A percentile compares a stretch with the other conserved stretches of the same genome.
Conservation (phyloP, 1,139 yeast genomes). For the Entelexis paramagnoliae region DNA sequence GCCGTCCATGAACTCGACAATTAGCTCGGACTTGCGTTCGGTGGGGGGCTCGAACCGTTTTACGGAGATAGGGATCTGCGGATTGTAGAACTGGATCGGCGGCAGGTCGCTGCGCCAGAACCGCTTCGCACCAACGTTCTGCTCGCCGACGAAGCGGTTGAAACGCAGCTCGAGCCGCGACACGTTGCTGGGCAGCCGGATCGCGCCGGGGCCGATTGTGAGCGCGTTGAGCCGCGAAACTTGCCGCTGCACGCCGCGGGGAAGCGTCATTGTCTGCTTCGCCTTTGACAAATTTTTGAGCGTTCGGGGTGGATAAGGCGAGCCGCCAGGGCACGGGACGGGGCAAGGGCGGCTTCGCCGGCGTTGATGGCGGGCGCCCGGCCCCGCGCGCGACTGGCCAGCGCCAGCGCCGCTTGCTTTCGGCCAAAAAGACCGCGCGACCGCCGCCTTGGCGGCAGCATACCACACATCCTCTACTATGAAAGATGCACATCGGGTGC, state of each 20-base stretch:
- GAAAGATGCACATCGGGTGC: too few species aligned
- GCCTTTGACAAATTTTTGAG: slow-evolving; percentile 6
- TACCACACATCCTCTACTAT: too few species aligned
- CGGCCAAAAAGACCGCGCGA: too few species aligned
- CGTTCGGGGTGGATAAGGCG: not conserved
- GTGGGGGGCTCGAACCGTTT: slow-evolving; percentile 22
- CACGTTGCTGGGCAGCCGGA: slow-evolving; percentile 34
- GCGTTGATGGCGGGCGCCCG: not conserved
- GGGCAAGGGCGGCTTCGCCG: not conserved
- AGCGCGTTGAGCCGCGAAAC: slow-evolving; percentile 36
- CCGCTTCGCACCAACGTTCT: slow-evolving; percentile 33
- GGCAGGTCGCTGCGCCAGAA: slow-evolving; percentile 72
- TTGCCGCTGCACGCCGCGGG: slow-evolving; percentile 36
- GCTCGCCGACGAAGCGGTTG: slow-evolving; percentile 38
- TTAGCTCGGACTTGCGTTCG: slow-evolving; percentile 20
- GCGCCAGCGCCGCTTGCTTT: too few species aligned
- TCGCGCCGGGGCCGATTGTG: slow-evolving; percentile 41
- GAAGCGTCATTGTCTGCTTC: slow-evolving; percentile 24
- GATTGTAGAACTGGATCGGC: slow-evolving; percentile 73
- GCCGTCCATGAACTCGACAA: slow-evolving; percentile 31
- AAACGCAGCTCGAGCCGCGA: slow-evolving; percentile 37
- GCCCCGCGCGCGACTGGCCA: not conserved
- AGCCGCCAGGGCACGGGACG: not conserved
- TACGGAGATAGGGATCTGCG: slow-evolving; percentile 54
- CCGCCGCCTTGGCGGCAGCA: too few species aligned